These are phyloP conservation scores for Lanzia echinophila DNA, from an alignment of 2,329 filamentous ascomycete genomes.

Conservation along the genomic window DNA sequence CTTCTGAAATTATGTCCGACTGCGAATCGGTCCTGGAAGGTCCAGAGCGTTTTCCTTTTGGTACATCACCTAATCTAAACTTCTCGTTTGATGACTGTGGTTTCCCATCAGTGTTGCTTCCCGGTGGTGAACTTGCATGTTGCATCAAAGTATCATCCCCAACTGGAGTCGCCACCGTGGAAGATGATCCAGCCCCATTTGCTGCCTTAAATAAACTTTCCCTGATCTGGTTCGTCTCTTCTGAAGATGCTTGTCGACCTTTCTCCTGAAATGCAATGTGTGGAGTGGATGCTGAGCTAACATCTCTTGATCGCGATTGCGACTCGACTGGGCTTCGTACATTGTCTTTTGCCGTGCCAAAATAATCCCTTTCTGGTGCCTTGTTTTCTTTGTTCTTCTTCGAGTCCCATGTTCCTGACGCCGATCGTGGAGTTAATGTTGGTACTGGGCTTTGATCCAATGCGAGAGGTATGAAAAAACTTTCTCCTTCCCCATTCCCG, in stretches of 20 bases:
- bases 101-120: slow-evolving; percentile 30
- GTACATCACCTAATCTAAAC: slow-evolving; percentile 77
- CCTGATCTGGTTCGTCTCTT: slow-evolving; percentile 44
- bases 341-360: slow-evolving; percentile 41
- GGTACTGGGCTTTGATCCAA: slow-evolving; percentile 61
- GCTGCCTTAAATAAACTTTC: slow-evolving; percentile 39
- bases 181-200: slow-evolving; percentile 15
- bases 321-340: slow-evolving; percentile 34
- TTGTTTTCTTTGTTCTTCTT: slow-evolving; percentile 33
- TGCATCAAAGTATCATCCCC: slow-evolving; percentile 26
- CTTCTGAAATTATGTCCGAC: too few relatives aligned
- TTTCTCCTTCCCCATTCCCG: slow-evolving; percentile 36
- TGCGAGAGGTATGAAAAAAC: slow-evolving; percentile 71
- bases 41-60: slow-evolving; percentile 53
- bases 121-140: slow-evolving; percentile 23
- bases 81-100: slow-evolving; percentile 42
- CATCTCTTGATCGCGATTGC: slow-evolving; percentile 29
- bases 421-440: slow-evolving; percentile 45
- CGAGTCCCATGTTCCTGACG: slow-evolving; percentile 39
- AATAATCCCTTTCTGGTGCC: slow-evolving; percentile 49
- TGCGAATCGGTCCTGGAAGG: slow-evolving; percentile 32
- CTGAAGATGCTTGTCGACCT: slow-evolving; percentile 56
- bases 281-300: slow-evolving; percentile 54
- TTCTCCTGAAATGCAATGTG: slow-evolving; percentile 92
- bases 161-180: slow-evolving; percentile 19